These are phyloP conservation scores for Acephala macrosclerotiorum DNA, from an alignment of 2,329 filamentous ascomycete genomes.

Conservation along the genomic window DNA sequence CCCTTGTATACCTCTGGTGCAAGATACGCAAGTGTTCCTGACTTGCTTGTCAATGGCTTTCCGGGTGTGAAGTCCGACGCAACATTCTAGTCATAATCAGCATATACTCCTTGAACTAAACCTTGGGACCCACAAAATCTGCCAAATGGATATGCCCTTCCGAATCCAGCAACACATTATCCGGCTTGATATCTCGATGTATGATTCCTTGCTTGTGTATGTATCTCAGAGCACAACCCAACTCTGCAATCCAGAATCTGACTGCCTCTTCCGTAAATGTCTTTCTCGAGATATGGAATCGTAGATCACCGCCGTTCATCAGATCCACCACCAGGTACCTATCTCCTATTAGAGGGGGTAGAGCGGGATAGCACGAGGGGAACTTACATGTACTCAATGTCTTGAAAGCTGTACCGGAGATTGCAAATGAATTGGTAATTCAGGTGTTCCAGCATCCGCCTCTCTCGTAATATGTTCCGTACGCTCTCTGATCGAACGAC, in stretches of 20 bases:
- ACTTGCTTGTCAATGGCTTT: slow-evolving; percentile 90
- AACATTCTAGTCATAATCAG: slow-evolving; percentile 76
- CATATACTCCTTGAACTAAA: slow-evolving; percentile 19
- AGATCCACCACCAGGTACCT: slow-evolving; percentile 94
- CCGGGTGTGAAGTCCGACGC: slow-evolving; percentile 89
- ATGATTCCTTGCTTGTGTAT: slow-evolving; percentile 88
- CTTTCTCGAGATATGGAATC: slow-evolving; percentile 97
- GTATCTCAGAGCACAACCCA: slow-evolving; percentile 89
- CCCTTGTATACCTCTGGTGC: slow-evolving; percentile 95
- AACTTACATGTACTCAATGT: slow-evolving; percentile 95
- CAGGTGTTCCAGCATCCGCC: slow-evolving; percentile 96
- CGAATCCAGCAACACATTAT: slow-evolving; percentile 87
- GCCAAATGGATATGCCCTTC: slow-evolving; percentile 96
- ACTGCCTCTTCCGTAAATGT: slow-evolving; percentile 98
- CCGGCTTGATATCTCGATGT: slow-evolving; percentile 89
- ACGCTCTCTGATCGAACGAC: slow-evolving; percentile 98
- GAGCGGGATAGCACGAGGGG: background rate
- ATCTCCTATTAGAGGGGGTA: slow-evolving; percentile 17
- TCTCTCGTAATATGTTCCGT: slow-evolving; percentile 96
- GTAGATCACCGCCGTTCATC: slow-evolving; percentile 96
- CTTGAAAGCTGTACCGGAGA: slow-evolving; percentile 97
- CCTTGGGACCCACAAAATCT: slow-evolving; percentile 77
- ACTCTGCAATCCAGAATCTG: slow-evolving; percentile 94
- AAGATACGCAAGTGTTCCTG: slow-evolving; percentile 93
- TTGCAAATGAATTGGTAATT: slow-evolving; percentile 99